Base-by-base conservation (phyloP, 2,329 filamentous ascomycete genomes). In the Pseudocercospora eumusae region DNA sequence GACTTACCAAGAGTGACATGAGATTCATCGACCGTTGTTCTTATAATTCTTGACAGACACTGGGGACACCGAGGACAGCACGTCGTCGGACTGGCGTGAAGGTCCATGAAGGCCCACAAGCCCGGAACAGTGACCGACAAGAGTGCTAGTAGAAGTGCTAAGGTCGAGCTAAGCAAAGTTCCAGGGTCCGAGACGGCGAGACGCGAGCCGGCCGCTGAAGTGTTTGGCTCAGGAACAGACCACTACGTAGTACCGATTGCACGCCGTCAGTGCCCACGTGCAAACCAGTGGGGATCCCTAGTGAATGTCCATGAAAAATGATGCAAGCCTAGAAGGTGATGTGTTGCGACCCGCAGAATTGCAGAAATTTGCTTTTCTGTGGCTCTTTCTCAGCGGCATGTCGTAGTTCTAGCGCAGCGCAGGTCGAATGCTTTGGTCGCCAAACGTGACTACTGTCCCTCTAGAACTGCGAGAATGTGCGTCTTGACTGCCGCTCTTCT, bases 61-160 rank as follows among this genome's bases (percentile, higher is more conserved):
- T 33, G 31, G 15, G 31, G 31, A 9, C 44, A 47, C 4, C 18
- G 31, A 33, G 31, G 31, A 9, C 44, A 47, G 15, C 18, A 25
- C 23, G 7, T 4, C 21, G 44, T 20, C 23, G 44, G 44, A 47
- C 44, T 47, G 18, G 44, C 18, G 21, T 18, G 21, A 47, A 21
- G 44, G 36, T 9, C 44, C 44, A 21, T 11, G 21, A 25, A 47
- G 18, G 18, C 13, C 21, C 44, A 47, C 44, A 23, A 23, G 21
- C 44, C 44, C 44, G 44, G 44, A 47, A 47, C 18, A 20, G 44
- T 47, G 44, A 47, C 44, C 44, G 44, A 47, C 18, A 25, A 21
- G 21, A 47, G 44, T 23, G 44, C 44, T 47, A 47, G 44, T 18
- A 47, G 18, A 40, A 13, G 44, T 47, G 44, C 44, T 47, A 47